Conservation (phyloP, 2,329 filamentous ascomycete species). For the Capronia coronata region DNA sequence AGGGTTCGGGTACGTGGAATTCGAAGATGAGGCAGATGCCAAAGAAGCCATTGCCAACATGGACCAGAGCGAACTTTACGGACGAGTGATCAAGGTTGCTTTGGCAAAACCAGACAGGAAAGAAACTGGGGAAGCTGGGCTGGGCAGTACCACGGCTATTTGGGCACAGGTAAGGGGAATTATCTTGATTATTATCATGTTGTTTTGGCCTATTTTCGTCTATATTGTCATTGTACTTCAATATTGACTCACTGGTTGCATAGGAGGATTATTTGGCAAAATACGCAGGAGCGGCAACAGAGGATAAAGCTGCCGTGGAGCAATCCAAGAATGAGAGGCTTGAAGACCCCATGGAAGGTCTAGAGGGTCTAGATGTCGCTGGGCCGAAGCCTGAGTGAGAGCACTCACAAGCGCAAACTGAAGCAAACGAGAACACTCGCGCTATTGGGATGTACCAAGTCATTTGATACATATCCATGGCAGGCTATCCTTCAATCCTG, state of each 20-base stretch:
- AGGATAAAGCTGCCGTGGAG: slow-evolving; percentile 56
- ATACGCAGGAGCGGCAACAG: slow-evolving; percentile 76
- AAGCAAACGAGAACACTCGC: neutral
- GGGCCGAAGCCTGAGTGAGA: slow-evolving; percentile 69
- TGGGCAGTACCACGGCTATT: slow-evolving; percentile 87
- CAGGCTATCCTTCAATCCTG: no score
- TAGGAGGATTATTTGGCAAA: slow-evolving; percentile 92
- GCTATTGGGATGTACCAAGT: neutral
- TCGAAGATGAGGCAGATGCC: slow-evolving; percentile 76
- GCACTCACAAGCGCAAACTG: neutral
- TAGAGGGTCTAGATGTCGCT: slow-evolving; percentile 88
- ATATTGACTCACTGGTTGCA: neutral
- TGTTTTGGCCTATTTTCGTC: slow-evolving; percentile 20
- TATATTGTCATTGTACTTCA: neutral
- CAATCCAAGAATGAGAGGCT: slow-evolving; percentile 49
- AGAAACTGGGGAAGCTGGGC: slow-evolving; percentile 61
- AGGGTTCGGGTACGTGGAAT: slow-evolving; percentile 96
- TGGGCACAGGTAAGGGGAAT: slow-evolving; percentile 79
- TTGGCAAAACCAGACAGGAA: slow-evolving; percentile 80
- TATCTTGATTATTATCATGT: slow-evolving; percentile 11
- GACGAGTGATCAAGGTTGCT: slow-evolving; percentile 83
- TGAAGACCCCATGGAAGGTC: slow-evolving; percentile 88
- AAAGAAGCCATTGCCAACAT: slow-evolving; percentile 98
- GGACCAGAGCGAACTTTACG: slow-evolving; percentile 94
- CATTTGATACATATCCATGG: neutral